Percentiles rank a stretch among this genome's conserved stretches.
phyloP scores from a whole-genome alignment of 202 grass and related monocot species.

The Bolboschoenoplectus hybrid region DNA sequence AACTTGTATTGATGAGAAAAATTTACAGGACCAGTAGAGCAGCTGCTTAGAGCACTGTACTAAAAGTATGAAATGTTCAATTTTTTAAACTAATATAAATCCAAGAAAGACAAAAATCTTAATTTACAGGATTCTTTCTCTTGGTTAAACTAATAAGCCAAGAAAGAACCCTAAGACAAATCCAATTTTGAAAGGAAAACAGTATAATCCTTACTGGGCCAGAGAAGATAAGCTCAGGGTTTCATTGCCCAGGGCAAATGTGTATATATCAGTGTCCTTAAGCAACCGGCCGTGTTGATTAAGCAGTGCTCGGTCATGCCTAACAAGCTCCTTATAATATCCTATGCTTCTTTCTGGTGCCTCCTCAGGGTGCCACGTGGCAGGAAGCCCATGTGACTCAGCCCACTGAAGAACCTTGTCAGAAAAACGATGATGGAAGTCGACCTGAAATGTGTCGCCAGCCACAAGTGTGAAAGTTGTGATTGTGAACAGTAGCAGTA shows the following conservation, averaged over 20 bases:
- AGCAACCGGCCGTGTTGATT: slow-evolving; percentile 48
- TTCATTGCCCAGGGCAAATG: slow-evolving; percentile 50
- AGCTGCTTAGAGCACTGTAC: neutral
- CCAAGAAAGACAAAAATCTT: neutral
- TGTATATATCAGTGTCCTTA: slow-evolving; percentile 33
- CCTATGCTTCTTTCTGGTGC: slow-evolving; percentile 48
- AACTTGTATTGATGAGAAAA: neutral
- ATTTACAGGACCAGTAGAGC: neutral
- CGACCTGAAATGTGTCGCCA: slow-evolving; percentile 40
- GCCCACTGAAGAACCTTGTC: slow-evolving; percentile 62
- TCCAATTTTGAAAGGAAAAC: neutral
- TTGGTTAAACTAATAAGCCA: neutral
- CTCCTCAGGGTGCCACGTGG: slow-evolving; percentile 33
- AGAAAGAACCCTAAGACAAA: neutral
- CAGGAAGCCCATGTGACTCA: slow-evolving; percentile 46
- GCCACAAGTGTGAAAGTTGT: neutral
- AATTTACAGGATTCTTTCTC: neutral
- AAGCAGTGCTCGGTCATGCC: slow-evolving; percentile 55
- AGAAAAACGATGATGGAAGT: slow-evolving; percentile 80
- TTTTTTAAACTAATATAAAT: neutral
- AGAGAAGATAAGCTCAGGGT: neutral
- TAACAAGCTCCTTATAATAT: slow-evolving; percentile 62
- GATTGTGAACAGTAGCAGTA: slow-evolving; percentile 37
- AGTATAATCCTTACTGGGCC: slow-evolving; percentile 48
- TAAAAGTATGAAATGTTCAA: neutral